Evolutionary conservation across 331 rosid species (phyloP).

Genomic region (Malus hybrid): DNA sequence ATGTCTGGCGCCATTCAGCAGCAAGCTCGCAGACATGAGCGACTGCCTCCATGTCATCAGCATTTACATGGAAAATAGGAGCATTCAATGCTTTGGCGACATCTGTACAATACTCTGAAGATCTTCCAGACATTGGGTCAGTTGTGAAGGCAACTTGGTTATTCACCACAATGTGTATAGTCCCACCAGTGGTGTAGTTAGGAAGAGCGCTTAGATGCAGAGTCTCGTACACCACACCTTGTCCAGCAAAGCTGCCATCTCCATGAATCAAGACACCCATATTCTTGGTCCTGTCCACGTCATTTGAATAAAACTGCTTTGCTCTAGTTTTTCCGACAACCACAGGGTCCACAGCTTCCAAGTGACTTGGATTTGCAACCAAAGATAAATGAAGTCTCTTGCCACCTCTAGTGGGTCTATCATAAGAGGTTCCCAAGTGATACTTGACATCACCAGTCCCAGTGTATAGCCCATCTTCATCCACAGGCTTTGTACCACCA

Average conservation of each 20-base stretch:
- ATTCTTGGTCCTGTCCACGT: conserved; percentile 64
- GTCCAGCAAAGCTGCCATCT: conserved; percentile 99
- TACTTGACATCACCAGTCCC: conserved; percentile 99
- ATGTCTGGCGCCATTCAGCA: conserved; percentile 98
- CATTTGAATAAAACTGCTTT: conserved; percentile 78
- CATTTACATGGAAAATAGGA: conserved; percentile 93
- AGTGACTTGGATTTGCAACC: conserved; percentile 96
- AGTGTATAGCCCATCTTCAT: conserved; percentile 81
- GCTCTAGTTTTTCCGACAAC: conserved; percentile 98
- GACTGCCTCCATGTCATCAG: conserved; percentile 94
- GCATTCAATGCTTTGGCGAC: conserved; percentile 91
- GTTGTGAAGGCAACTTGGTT: conserved; percentile 99
- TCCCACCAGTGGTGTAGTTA: conserved; percentile 91
- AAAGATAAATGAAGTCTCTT: conserved; percentile 81
- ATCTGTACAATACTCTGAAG: conserved; percentile 92
- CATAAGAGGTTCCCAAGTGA: conserved; percentile 94
- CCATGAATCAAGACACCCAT: conserved; percentile 94
- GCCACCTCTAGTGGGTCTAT: conserved; percentile 93
- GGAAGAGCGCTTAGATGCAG: conserved; percentile 97
- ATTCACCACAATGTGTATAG: conserved; percentile 83
- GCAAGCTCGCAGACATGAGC: conserved; percentile 97
- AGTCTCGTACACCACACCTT: conserved; percentile 94
- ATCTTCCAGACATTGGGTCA: conserved; percentile 85
- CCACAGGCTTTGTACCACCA: conserved; percentile 78
- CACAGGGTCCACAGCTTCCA: conserved; percentile 94